A percentile compares a stretch with the other conserved stretches of the same genome.
Conservation (phyloP, 2,329 filamentous ascomycete species). For the Apiospora koreana region DNA sequence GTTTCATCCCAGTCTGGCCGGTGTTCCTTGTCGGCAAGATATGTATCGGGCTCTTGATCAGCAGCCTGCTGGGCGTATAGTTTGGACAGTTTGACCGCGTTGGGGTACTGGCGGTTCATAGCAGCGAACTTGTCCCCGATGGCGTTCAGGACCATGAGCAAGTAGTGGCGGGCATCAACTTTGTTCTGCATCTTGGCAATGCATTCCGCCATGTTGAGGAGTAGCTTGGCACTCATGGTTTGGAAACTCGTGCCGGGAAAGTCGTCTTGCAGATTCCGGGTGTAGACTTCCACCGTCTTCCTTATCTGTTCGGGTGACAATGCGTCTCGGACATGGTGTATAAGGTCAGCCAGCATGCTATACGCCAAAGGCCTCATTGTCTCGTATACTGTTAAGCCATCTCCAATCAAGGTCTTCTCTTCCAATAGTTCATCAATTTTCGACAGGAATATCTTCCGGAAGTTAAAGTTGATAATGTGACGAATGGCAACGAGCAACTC, state of each 20-base stretch:
- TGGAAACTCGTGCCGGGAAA: slow-evolving; percentile 98
- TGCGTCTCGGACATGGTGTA: slow-evolving; percentile 94
- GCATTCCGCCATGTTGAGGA: slow-evolving; percentile 97
- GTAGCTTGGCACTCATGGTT: slow-evolving; percentile 96
- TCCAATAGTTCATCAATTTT: slow-evolving; percentile 96
- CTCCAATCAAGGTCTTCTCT: slow-evolving; percentile 89
- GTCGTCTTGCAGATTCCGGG: slow-evolving; percentile 90
- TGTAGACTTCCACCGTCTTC: slow-evolving; percentile 95
- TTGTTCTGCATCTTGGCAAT: slow-evolving; percentile 95
- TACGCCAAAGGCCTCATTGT: slow-evolving; percentile 95
- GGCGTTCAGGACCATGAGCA: slow-evolving; percentile 96
- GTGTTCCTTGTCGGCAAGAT: slow-evolving; percentile 77
- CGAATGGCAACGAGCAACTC: slow-evolving; percentile 94
- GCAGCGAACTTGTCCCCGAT: slow-evolving; percentile 97
- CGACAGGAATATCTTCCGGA: slow-evolving; percentile 87
- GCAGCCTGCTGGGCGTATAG: slow-evolving; percentile 71
- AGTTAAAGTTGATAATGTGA: slow-evolving; percentile 99
- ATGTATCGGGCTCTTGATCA: slow-evolving; percentile 67
- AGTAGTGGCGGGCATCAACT: slow-evolving; percentile 88
- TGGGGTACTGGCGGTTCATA: slow-evolving; percentile 96
- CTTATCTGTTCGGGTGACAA: slow-evolving; percentile 88
- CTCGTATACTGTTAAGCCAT: slow-evolving; percentile 94
- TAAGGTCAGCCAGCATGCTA: slow-evolving; percentile 96
- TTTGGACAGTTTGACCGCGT: slow-evolving; percentile 90
- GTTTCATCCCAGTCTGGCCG: slow-evolving; percentile 96